phyloP scores from a whole-genome alignment of 164 flowering plant species.

The Aristolochia fimbriata region DNA sequence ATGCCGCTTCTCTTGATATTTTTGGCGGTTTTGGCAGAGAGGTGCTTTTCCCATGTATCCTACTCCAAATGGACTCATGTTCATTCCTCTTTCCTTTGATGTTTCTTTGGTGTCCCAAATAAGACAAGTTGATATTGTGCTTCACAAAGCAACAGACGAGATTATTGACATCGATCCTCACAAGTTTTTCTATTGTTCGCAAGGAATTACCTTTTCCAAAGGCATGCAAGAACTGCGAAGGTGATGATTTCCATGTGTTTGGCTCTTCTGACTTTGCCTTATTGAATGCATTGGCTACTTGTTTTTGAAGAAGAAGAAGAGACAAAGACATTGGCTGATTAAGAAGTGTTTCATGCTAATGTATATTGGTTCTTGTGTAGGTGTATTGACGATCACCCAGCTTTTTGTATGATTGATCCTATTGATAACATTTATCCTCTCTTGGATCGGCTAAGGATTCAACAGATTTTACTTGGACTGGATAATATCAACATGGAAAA shows the following conservation, averaged over 20 bases:
- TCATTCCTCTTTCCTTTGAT: constrained; percentile 63
- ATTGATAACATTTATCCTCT: constrained; percentile 57
- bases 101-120: constrained; percentile 58
- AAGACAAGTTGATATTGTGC: constrained; percentile 52
- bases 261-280: neutral
- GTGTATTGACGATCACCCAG: constrained; percentile 34
- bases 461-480: constrained; percentile 57
- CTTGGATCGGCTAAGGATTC: constrained; percentile 70
- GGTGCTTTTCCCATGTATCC: constrained; percentile 83
- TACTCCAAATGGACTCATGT: constrained; percentile 61
- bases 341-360: constrained; percentile 1
- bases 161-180: constrained; percentile 44
- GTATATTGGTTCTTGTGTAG: constrained; percentile 26
- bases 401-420: constrained; percentile 62
- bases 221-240: constrained; percentile 68
- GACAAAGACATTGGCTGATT: neutral
- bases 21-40: constrained; percentile 48
- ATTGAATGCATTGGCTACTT: too few relatives aligned
- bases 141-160: constrained; percentile 95
- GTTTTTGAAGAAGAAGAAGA: too few relatives aligned
- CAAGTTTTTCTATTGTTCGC: constrained; percentile 17
- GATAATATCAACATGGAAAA: constrained; percentile 36
- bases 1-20: neutral
- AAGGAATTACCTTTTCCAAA: constrained; percentile 33
- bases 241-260: constrained; percentile 18